phyloP scores from a whole-genome alignment of 176 grass and related monocot genomes.

The Oryza glaberrima region DNA sequence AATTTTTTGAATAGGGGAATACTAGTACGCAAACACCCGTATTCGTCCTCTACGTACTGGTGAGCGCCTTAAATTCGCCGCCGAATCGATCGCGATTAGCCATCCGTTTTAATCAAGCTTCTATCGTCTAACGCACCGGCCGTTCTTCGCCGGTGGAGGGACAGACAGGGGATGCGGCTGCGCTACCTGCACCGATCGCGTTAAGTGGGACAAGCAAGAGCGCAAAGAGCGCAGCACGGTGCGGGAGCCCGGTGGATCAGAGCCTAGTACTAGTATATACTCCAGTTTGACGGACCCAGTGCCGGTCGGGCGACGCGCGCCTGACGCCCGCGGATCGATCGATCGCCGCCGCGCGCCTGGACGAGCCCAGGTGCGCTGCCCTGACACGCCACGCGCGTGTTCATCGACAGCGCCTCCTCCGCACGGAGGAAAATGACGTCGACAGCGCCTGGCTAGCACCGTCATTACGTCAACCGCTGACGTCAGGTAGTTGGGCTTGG shows the following conservation, averaged over 20 bases:
- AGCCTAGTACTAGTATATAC: not conserved
- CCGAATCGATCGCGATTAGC: not conserved
- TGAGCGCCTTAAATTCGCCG: not conserved
- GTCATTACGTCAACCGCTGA: not conserved
- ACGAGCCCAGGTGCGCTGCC: conserved; percentile 23
- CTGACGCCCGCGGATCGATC: not conserved
- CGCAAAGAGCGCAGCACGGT: not conserved
- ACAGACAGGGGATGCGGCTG: not conserved
- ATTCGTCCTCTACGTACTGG: not conserved
- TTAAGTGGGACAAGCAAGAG: not conserved
- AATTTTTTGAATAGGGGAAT: not conserved
- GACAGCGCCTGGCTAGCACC: not conserved
- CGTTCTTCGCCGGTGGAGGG: not conserved
- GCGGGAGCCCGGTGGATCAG: conserved; percentile 9
- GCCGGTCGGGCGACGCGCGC: conserved; percentile 11
- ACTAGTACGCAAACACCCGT: not conserved
- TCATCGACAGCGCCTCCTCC: not conserved
- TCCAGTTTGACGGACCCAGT: conserved; percentile 41
- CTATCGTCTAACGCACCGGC: not conserved
- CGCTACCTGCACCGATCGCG: not conserved
- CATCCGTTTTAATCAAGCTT: not conserved
- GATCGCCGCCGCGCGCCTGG: not conserved
- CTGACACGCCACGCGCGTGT: conserved; percentile 23
- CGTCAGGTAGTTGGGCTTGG: not conserved
- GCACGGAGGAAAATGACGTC: not conserved